phyloP scores from a whole-genome alignment of 2,329 filamentous ascomycete species.

The Cytospora piceicola region DNA sequence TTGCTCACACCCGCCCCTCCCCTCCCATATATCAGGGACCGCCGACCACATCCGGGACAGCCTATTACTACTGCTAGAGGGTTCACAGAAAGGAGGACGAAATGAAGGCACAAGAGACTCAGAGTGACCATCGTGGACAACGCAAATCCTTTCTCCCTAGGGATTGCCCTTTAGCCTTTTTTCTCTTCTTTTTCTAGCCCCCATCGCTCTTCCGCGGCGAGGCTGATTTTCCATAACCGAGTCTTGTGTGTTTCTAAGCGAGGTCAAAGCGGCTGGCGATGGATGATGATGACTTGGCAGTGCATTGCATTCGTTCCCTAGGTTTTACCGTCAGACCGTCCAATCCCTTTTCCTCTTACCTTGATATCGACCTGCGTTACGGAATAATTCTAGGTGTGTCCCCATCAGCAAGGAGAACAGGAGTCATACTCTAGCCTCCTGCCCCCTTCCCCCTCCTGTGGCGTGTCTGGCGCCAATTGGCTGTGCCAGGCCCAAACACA shows the following conservation, averaged over 20 bases:
- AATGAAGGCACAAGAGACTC: not conserved
- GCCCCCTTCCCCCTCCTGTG: conserved; percentile 11
- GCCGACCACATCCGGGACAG: not conserved
- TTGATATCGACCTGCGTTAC: not conserved
- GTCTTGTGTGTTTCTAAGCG: not conserved
- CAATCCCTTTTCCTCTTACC: not conserved
- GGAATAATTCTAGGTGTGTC: not conserved
- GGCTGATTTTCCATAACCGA: not conserved
- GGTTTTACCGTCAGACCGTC: not conserved
- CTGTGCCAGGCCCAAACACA: not conserved
- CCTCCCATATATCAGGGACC: not conserved
- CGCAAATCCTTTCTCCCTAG: not conserved
- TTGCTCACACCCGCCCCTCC: not conserved
- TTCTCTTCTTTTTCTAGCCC: not conserved
- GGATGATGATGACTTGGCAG: conserved; percentile 18
- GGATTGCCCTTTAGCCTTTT: not conserved
- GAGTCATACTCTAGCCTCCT: conserved; percentile 8
- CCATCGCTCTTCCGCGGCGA: not conserved
- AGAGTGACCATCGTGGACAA: not conserved
- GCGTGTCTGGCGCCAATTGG: conserved; percentile 23
- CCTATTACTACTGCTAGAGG: not conserved
- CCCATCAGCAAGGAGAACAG: not conserved
- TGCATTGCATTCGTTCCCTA: conserved; percentile 21
- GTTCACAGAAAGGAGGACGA: not conserved
- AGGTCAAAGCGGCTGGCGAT: conserved; percentile 5